Evolutionary conservation across 805 yeast species (phyloP).

Genomic region (Nematodospora valgi): DNA sequence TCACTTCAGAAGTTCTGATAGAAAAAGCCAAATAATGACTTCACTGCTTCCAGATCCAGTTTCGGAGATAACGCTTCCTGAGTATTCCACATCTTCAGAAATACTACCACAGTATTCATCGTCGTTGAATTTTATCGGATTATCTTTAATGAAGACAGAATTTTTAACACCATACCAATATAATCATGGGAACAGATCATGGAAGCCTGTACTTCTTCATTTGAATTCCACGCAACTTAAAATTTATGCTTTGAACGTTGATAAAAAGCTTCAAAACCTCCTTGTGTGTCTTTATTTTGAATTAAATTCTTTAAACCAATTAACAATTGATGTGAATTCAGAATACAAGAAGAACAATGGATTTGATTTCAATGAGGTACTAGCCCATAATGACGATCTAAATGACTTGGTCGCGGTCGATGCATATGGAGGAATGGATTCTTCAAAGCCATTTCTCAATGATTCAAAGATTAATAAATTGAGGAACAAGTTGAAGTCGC

Average conservation of each 20-base stretch:
- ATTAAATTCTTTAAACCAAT: slow-evolving; percentile 21
- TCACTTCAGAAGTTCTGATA: too few relatives aligned
- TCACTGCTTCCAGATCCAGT: too few relatives aligned
- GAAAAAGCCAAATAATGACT: too few relatives aligned
- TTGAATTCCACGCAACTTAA: slow-evolving; percentile 38
- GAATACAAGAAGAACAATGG: slow-evolving; percentile 6
- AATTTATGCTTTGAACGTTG: slow-evolving; percentile 24
- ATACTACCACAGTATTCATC: slow-evolving; percentile 29
- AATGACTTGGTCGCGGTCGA: slow-evolving; percentile 25
- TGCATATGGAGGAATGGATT: slow-evolving; percentile 25
- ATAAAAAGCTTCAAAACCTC: slow-evolving; percentile 17
- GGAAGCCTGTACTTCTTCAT: slow-evolving; percentile 38
- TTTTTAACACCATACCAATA: slow-evolving; percentile 35
- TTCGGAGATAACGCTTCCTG: too few relatives aligned
- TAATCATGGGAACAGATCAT: slow-evolving; percentile 20
- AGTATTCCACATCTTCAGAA: slow-evolving; percentile 21
- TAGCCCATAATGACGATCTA: slow-evolving; percentile 3
- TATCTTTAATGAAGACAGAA: slow-evolving; percentile 32
- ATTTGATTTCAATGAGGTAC: slow-evolving; percentile 1
- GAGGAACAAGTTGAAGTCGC: slow-evolving; percentile 14
- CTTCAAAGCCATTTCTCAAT: neutral
- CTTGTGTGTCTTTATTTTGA: slow-evolving; percentile 30
- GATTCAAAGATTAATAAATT: slow-evolving; percentile 12
- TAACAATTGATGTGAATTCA: slow-evolving; percentile 6
- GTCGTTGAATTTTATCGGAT: slow-evolving; percentile 30